phyloP scores from a whole-genome alignment of 179 eudicot genomes.

The Beta corolliflora region DNA sequence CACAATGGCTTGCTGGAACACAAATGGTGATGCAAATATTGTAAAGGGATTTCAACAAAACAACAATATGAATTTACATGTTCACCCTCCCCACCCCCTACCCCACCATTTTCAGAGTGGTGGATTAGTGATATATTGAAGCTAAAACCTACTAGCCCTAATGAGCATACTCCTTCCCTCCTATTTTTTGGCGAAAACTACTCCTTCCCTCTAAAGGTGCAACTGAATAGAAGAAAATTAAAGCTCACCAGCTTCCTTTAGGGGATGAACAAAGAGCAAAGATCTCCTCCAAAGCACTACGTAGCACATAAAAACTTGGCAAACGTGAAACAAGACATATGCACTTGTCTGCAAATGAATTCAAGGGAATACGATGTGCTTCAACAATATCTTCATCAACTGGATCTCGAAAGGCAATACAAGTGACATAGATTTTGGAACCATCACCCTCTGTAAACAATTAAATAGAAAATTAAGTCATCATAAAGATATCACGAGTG shows the following conservation, averaged over 20 bases:
- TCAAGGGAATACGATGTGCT: constrained; percentile 73
- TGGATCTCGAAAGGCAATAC: constrained; percentile 92
- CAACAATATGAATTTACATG: constrained; percentile 2
- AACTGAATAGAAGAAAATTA: constrained; percentile 8
- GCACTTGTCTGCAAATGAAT: constrained; percentile 91
- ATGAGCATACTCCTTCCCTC: not conserved
- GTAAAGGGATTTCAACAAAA: not conserved
- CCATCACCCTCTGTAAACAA: constrained; percentile 95
- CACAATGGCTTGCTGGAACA: constrained; percentile 91
- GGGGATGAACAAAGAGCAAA: constrained; percentile 79
- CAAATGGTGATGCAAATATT: constrained; percentile 15
- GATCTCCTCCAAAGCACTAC: constrained; percentile 81
- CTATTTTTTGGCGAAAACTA: not conserved
- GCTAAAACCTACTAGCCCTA: not conserved
- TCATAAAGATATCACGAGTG: not conserved
- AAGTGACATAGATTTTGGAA: constrained; percentile 86
- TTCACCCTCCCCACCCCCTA: not conserved
- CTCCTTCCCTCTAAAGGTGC: not conserved
- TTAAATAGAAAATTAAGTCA: constrained; percentile 12
- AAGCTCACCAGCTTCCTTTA: constrained; percentile 71
- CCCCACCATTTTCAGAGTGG: not conserved
- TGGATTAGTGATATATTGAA: not conserved
- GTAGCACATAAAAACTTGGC: constrained; percentile 75
- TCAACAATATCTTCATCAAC: constrained; percentile 85
- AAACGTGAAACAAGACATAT: constrained; percentile 91